Evolutionary conservation across 2,329 filamentous ascomycete genomes (phyloP).

Genomic region (Colletotrichum simmondsii): DNA sequence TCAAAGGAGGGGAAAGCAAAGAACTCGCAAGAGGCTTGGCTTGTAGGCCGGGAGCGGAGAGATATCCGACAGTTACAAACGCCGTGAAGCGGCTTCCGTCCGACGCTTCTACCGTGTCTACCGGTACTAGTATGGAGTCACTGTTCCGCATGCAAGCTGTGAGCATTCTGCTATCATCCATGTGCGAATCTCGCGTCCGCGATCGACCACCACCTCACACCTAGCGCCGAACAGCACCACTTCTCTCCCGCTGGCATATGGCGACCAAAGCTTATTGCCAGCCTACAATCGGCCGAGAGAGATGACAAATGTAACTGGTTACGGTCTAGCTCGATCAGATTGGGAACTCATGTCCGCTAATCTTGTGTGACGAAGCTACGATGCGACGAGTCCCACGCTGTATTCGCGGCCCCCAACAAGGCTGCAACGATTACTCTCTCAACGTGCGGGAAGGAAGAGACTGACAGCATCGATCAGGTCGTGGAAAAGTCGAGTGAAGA

Average conservation of each 20-base stretch:
- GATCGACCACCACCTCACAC: conserved; percentile 4
- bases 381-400: conserved; percentile 19
- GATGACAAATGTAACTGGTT: conserved; percentile 12
- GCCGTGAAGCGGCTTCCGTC: conserved; percentile 25
- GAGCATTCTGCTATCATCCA: neutral
- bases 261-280: conserved; percentile 27
- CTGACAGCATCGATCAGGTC: neutral
- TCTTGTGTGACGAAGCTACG: conserved; percentile 27
- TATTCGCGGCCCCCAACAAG: conserved; percentile 1
- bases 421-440: neutral
- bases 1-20: conserved; percentile 16
- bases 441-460: neutral
- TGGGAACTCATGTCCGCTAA: conserved; percentile 32
- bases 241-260: conserved; percentile 7
- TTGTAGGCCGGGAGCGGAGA: conserved; percentile 21
- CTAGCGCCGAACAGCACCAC: conserved; percentile 3
- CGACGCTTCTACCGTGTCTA: conserved; percentile 21
- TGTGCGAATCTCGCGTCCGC: conserved; percentile 28
- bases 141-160: conserved; percentile 5
- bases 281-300: conserved; percentile 27
- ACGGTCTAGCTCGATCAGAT: conserved; percentile 19
- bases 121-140: neutral
- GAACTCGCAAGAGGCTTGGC: neutral
- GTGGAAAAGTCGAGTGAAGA: neutral
- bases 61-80: conserved; percentile 32